Base-by-base conservation (phyloP, 768 basidiomycete species). In the Botryobasidium botryosum region DNA sequence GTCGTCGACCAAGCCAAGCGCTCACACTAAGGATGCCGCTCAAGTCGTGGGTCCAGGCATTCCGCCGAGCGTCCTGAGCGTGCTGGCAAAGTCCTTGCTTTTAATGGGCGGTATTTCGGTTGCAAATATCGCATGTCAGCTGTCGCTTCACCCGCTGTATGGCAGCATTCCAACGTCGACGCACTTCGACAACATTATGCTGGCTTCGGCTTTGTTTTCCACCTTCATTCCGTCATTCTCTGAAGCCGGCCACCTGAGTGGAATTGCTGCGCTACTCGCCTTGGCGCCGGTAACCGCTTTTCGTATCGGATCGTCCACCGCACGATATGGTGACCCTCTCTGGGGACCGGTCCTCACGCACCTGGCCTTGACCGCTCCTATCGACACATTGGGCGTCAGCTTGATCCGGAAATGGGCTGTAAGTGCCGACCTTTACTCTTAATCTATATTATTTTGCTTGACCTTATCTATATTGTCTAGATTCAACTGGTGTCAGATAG, bases 81-180 rank as follows among this genome's bases (percentile, higher is more conserved):
- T n/a, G n/a, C n/a, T n/a, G n/a, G n/a, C n/a, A n/a, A n/a, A n/a
- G n/a, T 33, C 33, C 31, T 35, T 44, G 17, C 31, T 24, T 17
- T 49, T 63, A 28, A 54, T 58, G 33, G 26, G 59, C 26, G 48
- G 55, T 5, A 60, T 77, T 28, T 77, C 79, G 2, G 66, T 83
- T 26, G 64, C 72, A 44, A 63, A 75, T 15, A 75, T 71, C 51
- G 61, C 69, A 5, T 81, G 84, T 55, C 68, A 72, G 57, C 72
- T 71, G 27, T 66, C 72, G 6, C 55, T 86, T n/a, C 59, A 67
- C 44, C 83, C 83, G 13, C 61, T 84, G 3, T 85, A 83, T 57
- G 81, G 75, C 38, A 63, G 68, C 10, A 64, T 66, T 5, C 71
- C 78, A 0, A 72, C 76, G 1, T 62, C 61, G 0, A 62, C 66